Conservation (phyloP, 2,329 filamentous ascomycete genomes). For the Balansia obtecta region DNA sequence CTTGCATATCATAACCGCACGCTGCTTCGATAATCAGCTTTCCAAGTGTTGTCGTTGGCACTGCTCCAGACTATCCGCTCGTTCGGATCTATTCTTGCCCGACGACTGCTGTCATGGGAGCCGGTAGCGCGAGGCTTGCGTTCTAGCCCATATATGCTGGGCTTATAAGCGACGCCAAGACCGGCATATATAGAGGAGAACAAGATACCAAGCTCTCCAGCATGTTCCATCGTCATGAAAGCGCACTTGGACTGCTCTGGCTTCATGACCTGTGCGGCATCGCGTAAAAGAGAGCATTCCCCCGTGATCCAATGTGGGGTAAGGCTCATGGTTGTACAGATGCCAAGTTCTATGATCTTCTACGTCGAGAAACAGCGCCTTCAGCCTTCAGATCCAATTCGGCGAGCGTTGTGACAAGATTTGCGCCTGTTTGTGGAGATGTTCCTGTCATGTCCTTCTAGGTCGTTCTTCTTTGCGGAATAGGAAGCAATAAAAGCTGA, state of each 20-base stretch:
- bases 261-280: slow-evolving; percentile 56
- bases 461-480: slow-evolving; percentile 43
- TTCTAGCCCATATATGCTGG: slow-evolving; percentile 35
- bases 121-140: slow-evolving; percentile 35
- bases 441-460: slow-evolving; percentile 42
- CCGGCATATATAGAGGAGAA: slow-evolving; percentile 30
- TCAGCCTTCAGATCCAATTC: slow-evolving; percentile 41
- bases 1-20: slow-evolving; percentile 35
- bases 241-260: slow-evolving; percentile 55
- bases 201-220: slow-evolving; percentile 44
- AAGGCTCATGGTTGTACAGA: slow-evolving; percentile 32
- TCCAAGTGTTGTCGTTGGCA: slow-evolving; percentile 35
- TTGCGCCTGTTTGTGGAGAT: slow-evolving; percentile 34
- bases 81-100: slow-evolving; percentile 41
- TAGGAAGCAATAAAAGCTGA: slow-evolving; percentile 57
- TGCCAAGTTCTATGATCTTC: slow-evolving; percentile 50
- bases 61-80: slow-evolving; percentile 17
- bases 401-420: slow-evolving; percentile 44
- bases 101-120: slow-evolving; percentile 37
- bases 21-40: slow-evolving; percentile 53
- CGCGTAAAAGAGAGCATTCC: slow-evolving; percentile 42
- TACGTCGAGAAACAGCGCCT: slow-evolving; percentile 40
- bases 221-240: slow-evolving; percentile 54
- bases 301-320: slow-evolving; percentile 36
- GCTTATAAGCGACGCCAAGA: slow-evolving; percentile 28